Evolutionary conservation across 2,329 filamentous ascomycete species (phyloP).

Genomic region (Lecanicillium sp.): DNA sequence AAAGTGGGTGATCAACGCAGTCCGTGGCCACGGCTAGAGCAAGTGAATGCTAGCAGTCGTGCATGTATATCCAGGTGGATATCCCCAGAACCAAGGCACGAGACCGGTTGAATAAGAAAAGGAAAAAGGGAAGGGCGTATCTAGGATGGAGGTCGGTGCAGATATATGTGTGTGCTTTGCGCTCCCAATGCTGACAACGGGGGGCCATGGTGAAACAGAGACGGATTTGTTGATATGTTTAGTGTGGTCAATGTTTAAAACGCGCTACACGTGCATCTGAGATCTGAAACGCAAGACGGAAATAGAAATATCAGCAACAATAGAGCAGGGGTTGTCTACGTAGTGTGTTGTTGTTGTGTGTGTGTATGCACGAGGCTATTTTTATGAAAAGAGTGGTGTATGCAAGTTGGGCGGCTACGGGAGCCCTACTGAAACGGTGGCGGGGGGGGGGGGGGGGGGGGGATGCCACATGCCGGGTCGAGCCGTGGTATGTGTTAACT

Average conservation of each 20-base stretch:
- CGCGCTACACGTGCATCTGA: not conserved
- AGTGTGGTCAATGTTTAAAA: not conserved
- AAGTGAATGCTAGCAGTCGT: conserved; percentile 14
- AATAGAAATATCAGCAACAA: not conserved
- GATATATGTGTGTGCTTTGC: no score
- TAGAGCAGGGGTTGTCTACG: not conserved
- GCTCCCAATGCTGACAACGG: no score
- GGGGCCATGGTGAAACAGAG: no score
- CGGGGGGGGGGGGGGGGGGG: not conserved
- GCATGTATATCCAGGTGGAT: no score
- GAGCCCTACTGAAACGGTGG: no score
- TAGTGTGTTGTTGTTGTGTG: not conserved
- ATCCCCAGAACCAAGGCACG: conserved; percentile 1
- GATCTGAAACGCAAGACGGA: conserved; percentile 10
- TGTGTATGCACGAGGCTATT: not conserved
- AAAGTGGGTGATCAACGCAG: not conserved
- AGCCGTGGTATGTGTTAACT: not conserved
- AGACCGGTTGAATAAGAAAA: conserved; percentile 5
- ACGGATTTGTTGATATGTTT: not conserved
- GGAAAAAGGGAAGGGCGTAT: conserved; percentile 1
- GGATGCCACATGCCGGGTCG: not conserved
- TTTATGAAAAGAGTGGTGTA: no score
- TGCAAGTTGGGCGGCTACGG: no score
- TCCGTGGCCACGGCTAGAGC: not conserved
- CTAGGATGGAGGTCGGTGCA: no score